Evolutionary conservation across 2,329 filamentous ascomycete species (phyloP).

Genomic region (Mariannaea elegans): DNA sequence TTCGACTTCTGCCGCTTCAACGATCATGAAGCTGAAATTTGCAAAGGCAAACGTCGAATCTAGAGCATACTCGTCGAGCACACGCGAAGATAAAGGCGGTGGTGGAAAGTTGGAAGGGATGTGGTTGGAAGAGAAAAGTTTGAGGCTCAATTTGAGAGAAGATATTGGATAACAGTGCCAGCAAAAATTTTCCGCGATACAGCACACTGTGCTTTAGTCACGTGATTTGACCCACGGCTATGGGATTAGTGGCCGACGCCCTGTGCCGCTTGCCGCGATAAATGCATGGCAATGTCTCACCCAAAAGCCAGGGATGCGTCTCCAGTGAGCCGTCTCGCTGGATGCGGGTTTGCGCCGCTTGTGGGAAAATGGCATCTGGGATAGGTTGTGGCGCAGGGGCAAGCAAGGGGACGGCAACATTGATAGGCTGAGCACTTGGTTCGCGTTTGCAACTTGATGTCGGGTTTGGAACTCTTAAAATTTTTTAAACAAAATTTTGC

Average conservation of each 20-base stretch:
- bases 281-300: slow-evolving; percentile 36
- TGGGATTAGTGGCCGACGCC: slow-evolving; percentile 33
- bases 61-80: slow-evolving; percentile 20
- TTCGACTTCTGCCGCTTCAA: slow-evolving; percentile 7
- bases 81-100: slow-evolving; percentile 6
- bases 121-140: slow-evolving; percentile 24
- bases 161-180: slow-evolving; percentile 47
- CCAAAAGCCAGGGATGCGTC: slow-evolving; percentile 10
- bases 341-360: slow-evolving; percentile 10
- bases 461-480: too few species aligned
- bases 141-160: slow-evolving; percentile 35
- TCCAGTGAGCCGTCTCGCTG: slow-evolving; percentile 17
- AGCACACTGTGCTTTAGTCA: slow-evolving; percentile 37
- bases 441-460: background rate
- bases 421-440: slow-evolving; percentile 4
- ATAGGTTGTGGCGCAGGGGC: slow-evolving; percentile 17
- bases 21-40: slow-evolving; percentile 28
- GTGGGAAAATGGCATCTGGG: slow-evolving; percentile 10
- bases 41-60: slow-evolving; percentile 11
- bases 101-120: slow-evolving; percentile 28
- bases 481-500: background rate
- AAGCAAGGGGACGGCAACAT: background rate
- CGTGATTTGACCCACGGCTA: slow-evolving; percentile 35
- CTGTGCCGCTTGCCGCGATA: slow-evolving; percentile 35
- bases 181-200: slow-evolving; percentile 35